Base-by-base conservation (phyloP, 2,329 filamentous ascomycete genomes). In the Chalara sp. region DNA sequence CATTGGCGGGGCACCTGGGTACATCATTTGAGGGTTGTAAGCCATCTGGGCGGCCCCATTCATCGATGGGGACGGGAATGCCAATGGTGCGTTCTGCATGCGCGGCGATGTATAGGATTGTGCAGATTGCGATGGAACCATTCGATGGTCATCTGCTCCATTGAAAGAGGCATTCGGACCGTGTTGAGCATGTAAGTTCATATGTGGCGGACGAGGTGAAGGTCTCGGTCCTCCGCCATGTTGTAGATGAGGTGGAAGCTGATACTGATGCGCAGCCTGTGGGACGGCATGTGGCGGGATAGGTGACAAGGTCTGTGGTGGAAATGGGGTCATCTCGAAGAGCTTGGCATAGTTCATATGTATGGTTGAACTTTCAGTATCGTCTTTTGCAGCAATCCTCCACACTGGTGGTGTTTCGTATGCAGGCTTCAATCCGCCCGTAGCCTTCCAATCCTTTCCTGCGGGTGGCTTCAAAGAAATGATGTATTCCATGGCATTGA, bases 71-170 rank as follows among this genome's bases (percentile, higher is more conserved):
- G 80, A 79, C 59, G 90, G 91, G 87, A 91, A 59, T 3, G 80
- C 79, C 66, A 89, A 80, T 32, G 83, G 81, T 12, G 82, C 78
- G 56, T 84, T 85, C 47, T 82, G 79, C 59, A 90, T 79, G 47
- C 90, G 83, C 46, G 92, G 90, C 12, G 91, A 96, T 6, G 88
- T 86, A 66, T 89, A 93, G 3, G 89, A 89, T 61, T 91, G 89
- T 4, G 84, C 84, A 29, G 87, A 90, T 58, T 85, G 90, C 6
- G 84, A 87, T 52, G 87, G 88, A 71, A 93, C 87, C 87, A 96
- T 95, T 47, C 90, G 82, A 63, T 65, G 88, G 52, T 90, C 87
- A 58, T 95, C 91, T 58, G 84, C 83, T 53, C 83, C 84, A 61
- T 84, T 88, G 58, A 84, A 87, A 3, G 80, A 78, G 12, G 77